Evolutionary conservation across 2,329 filamentous ascomycete genomes (phyloP).

Genomic region (Fusarium sp.): DNA sequence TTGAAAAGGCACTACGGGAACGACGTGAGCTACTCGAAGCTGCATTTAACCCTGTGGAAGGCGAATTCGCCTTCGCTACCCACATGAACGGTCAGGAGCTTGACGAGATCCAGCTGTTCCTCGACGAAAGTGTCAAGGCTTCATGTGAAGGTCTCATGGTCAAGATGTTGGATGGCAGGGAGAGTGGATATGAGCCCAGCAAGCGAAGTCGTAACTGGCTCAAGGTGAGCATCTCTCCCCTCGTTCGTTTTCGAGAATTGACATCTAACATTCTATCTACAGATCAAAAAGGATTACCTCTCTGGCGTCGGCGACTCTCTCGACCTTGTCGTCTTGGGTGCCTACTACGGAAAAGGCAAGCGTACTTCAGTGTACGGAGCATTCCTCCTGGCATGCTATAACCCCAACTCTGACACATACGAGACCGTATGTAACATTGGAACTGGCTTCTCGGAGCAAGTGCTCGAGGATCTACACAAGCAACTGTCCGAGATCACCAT

Average conservation of each 20-base stretch:
- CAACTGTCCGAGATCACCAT: slow-evolving; percentile 83
- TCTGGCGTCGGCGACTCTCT: slow-evolving; percentile 93
- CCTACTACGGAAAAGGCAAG: slow-evolving; percentile 95
- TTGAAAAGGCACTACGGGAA: slow-evolving; percentile 87
- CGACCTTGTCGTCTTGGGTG: slow-evolving; percentile 94
- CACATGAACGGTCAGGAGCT: slow-evolving; percentile 88
- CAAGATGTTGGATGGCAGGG: slow-evolving; percentile 95
- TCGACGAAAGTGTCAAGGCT: slow-evolving; percentile 95
- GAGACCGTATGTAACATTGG: slow-evolving; percentile 99
- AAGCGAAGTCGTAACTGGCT: slow-evolving; percentile 98
- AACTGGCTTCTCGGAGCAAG: slow-evolving; percentile 94
- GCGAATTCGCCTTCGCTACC: slow-evolving; percentile 92
- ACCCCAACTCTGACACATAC: slow-evolving; percentile 81
- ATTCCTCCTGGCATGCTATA: slow-evolving; percentile 95
- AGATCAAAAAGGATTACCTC: slow-evolving; percentile 99
- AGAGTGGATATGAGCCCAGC: slow-evolving; percentile 95
- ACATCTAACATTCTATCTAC: slow-evolving; percentile 54
- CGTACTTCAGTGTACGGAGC: slow-evolving; percentile 95
- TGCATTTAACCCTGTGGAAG: slow-evolving; percentile 83
- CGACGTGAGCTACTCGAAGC: slow-evolving; percentile 79
- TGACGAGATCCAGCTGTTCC: slow-evolving; percentile 90
- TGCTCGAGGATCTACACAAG: slow-evolving; percentile 87
- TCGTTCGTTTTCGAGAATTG: slow-evolving; percentile 62
- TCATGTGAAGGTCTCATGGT: slow-evolving; percentile 99
- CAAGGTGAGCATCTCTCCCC: slow-evolving; percentile 69